Conservation (phyloP, 2,329 filamentous ascomycete genomes). For the Exophiala phaeomuriformis region DNA sequence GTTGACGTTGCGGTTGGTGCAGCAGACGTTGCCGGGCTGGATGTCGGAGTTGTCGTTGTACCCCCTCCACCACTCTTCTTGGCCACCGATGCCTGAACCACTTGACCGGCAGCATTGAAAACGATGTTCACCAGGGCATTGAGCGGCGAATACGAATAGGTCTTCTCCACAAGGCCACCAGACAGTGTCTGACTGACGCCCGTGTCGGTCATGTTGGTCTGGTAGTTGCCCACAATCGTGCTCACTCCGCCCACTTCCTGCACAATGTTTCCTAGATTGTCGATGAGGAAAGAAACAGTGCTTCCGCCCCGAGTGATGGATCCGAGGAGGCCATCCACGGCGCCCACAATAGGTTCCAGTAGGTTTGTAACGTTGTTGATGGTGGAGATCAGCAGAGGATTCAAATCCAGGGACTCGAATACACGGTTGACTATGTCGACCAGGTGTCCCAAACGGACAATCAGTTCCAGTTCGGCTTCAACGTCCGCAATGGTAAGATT, state of each 20-base stretch:
- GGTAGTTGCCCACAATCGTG: constrained; percentile 52
- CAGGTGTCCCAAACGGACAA: constrained; percentile 53
- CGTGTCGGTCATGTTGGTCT: constrained; percentile 53
- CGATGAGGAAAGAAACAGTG: constrained; percentile 50
- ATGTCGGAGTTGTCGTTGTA: constrained; percentile 3
- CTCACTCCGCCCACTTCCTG: constrained; percentile 51
- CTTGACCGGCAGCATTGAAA: constrained; percentile 49
- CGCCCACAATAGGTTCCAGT: constrained; percentile 49
- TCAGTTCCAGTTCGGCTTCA: constrained; percentile 51
- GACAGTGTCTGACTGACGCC: constrained; percentile 19
- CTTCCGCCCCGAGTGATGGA: constrained; percentile 51
- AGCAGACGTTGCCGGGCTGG: background rate
- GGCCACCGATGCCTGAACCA: constrained; percentile 41
- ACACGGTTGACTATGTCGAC: constrained; percentile 57
- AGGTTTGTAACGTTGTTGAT: constrained; percentile 49
- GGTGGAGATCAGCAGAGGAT: constrained; percentile 52
- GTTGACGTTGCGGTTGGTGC: too few relatives aligned
- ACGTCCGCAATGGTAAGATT: constrained; percentile 58
- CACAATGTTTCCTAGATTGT: constrained; percentile 58
- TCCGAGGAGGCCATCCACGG: constrained; percentile 53
- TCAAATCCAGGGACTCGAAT: constrained; percentile 52
- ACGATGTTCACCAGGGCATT: constrained; percentile 50
- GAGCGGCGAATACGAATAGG: constrained; percentile 46
- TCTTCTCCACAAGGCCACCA: constrained; percentile 41
- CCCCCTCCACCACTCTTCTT: constrained; percentile 7